Evolutionary conservation across 1,284 basidiomycete species (phyloP).

Genomic region (Marasmius sp.): DNA sequence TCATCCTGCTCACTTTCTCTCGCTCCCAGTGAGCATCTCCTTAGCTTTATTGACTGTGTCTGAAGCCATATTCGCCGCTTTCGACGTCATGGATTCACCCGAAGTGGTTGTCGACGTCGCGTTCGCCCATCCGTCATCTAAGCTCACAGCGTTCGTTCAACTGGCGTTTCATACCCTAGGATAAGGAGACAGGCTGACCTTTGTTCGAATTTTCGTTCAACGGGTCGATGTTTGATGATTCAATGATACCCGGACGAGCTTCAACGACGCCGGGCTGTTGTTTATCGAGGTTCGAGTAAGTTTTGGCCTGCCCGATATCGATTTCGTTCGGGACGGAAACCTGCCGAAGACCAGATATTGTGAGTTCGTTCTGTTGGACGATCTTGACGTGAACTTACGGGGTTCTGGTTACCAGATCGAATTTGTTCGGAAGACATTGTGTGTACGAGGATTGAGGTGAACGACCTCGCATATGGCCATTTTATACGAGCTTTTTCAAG

Average conservation of each 20-base stretch:
- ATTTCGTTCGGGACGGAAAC: too few relatives aligned
- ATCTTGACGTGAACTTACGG: too few relatives aligned
- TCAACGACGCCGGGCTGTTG: constrained; percentile 46
- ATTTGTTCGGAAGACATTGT: too few relatives aligned
- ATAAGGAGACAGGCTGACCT: constrained; percentile 22
- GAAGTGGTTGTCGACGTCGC: constrained; percentile 17
- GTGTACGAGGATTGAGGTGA: too few relatives aligned
- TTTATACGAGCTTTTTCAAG: too few relatives aligned
- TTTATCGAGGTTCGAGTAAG: constrained; percentile 3
- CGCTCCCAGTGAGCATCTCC: constrained; percentile 24
- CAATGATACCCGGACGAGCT: constrained; percentile 52
- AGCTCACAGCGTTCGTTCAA: background rate
- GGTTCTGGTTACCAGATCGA: too few relatives aligned
- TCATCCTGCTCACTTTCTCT: background rate
- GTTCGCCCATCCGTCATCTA: constrained; percentile 47
- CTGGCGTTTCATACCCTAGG: background rate
- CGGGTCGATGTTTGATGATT: constrained; percentile 51
- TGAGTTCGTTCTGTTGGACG: too few relatives aligned
- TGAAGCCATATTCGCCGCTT: constrained; percentile 28
- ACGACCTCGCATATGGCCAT: too few relatives aligned
- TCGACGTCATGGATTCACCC: constrained; percentile 11
- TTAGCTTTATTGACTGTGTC: constrained; percentile 40
- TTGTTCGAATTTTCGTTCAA: constrained; percentile 45
- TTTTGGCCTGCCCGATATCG: too few relatives aligned
- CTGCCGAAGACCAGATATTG: too few relatives aligned